Conservation (phyloP, 2,329 filamentous ascomycete genomes). For the Monosporascus sp. region DNA sequence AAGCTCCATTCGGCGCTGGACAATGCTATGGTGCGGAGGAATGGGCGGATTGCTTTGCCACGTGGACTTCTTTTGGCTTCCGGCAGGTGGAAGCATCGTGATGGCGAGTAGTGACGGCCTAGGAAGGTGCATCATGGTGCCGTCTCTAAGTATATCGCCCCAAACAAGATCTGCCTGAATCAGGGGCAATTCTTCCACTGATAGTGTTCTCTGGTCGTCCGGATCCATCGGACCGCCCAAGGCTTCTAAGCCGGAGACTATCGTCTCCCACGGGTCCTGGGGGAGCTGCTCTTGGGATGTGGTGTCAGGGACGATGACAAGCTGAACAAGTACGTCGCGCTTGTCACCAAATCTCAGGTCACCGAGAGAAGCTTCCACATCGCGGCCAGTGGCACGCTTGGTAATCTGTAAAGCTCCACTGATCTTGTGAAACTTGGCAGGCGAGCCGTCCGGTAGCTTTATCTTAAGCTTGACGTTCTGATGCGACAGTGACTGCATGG, state of each 20-base stretch:
- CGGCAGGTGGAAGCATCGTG: conserved; percentile 76
- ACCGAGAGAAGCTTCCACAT: conserved; percentile 87
- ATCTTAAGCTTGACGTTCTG: conserved; percentile 97
- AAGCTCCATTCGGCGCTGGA: conserved; percentile 95
- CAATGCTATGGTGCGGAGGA: conserved; percentile 88
- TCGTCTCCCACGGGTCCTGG: conserved; percentile 94
- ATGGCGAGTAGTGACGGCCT: conserved; percentile 89
- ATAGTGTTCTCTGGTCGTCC: conserved; percentile 76
- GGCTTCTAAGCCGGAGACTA: conserved; percentile 91
- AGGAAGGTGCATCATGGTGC: conserved; percentile 77
- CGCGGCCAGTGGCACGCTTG: conserved; percentile 88
- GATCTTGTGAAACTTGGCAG: conserved; percentile 98
- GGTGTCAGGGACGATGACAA: conserved; percentile 86
- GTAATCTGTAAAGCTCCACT: conserved; percentile 94
- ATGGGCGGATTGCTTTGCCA: conserved; percentile 71
- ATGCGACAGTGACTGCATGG: conserved; percentile 91
- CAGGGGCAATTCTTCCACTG: conserved; percentile 89
- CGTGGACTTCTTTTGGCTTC: conserved; percentile 58
- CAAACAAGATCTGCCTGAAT: conserved; percentile 93
- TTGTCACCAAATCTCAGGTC: conserved; percentile 96
- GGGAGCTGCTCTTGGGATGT: conserved; percentile 77
- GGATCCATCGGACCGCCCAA: conserved; percentile 81
- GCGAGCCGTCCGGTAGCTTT: conserved; percentile 88
- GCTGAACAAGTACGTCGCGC: conserved; percentile 84
- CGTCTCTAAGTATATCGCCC: conserved; percentile 88